Conservation (phyloP, 495 filamentous ascomycete genomes). For the Penicillium atrosanguineum region DNA sequence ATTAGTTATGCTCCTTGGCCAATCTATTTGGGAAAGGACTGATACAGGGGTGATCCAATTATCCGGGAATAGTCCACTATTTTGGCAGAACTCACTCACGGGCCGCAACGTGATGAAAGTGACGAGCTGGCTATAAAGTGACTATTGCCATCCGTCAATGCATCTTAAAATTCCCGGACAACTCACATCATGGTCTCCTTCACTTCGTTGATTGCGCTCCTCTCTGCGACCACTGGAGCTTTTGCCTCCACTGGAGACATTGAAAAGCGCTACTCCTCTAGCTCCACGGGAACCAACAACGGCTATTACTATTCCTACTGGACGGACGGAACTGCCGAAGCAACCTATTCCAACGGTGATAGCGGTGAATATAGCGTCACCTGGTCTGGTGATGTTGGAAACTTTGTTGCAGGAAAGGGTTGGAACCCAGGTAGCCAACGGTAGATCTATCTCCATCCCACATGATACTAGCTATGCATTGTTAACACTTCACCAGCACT, state of each 20-base stretch:
- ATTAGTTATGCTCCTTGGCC: background rate
- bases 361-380: background rate
- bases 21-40: background rate
- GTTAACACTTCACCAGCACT: background rate
- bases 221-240: background rate
- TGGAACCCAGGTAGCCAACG: background rate
- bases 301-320: background rate
- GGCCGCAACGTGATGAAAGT: background rate
- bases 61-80: background rate
- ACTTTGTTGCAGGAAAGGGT: background rate
- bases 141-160: background rate
- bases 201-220: background rate
- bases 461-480: background rate
- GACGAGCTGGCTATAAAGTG: background rate
- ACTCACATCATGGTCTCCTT: background rate
- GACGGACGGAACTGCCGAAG: background rate
- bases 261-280: background rate
- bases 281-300: background rate
- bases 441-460: background rate
- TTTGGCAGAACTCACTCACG: background rate
- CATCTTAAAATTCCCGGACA: background rate
- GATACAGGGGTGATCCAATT: background rate
- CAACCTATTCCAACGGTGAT: background rate
- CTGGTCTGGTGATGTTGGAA: background rate
- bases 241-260: background rate